Evolutionary conservation across 148 eudicot genomes (phyloP), one percentile per base, ranked within the genome.

Genomic region (Heliamphora exappendiculata): DNA sequence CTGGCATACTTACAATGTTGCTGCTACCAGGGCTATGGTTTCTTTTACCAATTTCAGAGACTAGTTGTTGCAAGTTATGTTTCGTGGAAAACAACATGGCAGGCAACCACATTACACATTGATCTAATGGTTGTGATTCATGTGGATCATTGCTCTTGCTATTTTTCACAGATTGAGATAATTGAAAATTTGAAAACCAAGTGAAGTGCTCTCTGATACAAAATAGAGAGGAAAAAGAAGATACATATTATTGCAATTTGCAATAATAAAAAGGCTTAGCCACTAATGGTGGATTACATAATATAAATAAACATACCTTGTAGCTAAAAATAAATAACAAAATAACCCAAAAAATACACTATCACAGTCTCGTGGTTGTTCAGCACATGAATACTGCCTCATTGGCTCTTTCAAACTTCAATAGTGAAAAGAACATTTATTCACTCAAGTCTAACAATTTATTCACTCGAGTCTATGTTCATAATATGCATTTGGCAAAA

Each of bases 101-200:
- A 53, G 24, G 58, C 58, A 53, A n/a, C 22, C 58, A 17, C 8
- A 49, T 8, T 14, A 39, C 1, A 64, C 68, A 37, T 22, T 67
- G n/a, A 67, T 67, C 29, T 67, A 31, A 67, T 67, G 50, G 50
- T 41, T 64, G 19, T 67, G 47, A 41, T n/a, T 41, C 22, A 65
- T 17, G 3, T 39, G 9, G 49, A 67, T 67, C 49, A n/a, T 67
- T 67, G 70, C 28, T 67, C 70, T 67, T 67, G 70, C 28, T 67
- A 16, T 22, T 39, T 41, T 58, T 58, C 63, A 58, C 33, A 8
- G 70, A 67, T 7, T n/a, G n/a, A n/a, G n/a, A n/a, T n/a, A 67
- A 3, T 67, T 37, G 5, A 22, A 20, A 39, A 1, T 58, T 58
- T 26, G 33, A 2, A 47, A n/a, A 28, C 29, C 9, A 19, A 20